Evolutionary conservation across 2,329 filamentous ascomycete genomes (phyloP).

Genomic region (Pseudogymnoascus destructans): DNA sequence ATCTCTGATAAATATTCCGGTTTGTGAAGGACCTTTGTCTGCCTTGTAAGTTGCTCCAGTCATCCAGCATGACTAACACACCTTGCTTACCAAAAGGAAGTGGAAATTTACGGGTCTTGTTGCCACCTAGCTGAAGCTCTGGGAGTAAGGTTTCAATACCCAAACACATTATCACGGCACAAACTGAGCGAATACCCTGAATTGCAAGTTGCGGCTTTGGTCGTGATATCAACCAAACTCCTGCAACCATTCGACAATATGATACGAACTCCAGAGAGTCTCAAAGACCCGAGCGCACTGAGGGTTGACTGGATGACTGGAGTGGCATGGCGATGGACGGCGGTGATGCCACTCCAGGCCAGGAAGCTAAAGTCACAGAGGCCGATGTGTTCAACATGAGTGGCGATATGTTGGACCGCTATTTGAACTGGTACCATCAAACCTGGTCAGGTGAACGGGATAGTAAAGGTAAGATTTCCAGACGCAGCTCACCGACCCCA

Average conservation of each 20-base stretch:
- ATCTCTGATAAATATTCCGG: conserved; percentile 51
- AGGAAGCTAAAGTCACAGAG: conserved; percentile 44
- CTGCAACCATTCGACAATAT: conserved; percentile 59
- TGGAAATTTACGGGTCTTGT: conserved; percentile 50
- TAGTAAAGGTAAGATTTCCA: conserved; percentile 26
- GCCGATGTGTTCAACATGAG: conserved; percentile 50
- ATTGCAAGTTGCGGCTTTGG: conserved; percentile 52
- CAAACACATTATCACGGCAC: conserved; percentile 26
- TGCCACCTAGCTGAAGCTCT: conserved; percentile 35
- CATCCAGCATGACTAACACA: neutral
- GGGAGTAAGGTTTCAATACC: conserved; percentile 44
- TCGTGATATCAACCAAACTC: conserved; percentile 68
- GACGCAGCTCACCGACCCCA: neutral
- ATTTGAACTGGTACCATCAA: conserved; percentile 66
- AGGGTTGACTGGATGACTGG: conserved; percentile 62
- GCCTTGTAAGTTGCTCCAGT: conserved; percentile 42
- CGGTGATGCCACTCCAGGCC: conserved; percentile 30
- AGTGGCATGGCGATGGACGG: conserved; percentile 32
- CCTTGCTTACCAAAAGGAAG: conserved; percentile 29
- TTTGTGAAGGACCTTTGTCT: conserved; percentile 60
- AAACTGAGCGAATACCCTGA: conserved; percentile 46
- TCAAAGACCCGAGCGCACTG: conserved; percentile 44
- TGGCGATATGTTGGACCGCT: conserved; percentile 52
- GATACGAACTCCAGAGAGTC: conserved; percentile 35
- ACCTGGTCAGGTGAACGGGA: conserved; percentile 42